Base-by-base conservation (phyloP, 177 flowering plant species). In the Tripterygium wilfordii region DNA sequence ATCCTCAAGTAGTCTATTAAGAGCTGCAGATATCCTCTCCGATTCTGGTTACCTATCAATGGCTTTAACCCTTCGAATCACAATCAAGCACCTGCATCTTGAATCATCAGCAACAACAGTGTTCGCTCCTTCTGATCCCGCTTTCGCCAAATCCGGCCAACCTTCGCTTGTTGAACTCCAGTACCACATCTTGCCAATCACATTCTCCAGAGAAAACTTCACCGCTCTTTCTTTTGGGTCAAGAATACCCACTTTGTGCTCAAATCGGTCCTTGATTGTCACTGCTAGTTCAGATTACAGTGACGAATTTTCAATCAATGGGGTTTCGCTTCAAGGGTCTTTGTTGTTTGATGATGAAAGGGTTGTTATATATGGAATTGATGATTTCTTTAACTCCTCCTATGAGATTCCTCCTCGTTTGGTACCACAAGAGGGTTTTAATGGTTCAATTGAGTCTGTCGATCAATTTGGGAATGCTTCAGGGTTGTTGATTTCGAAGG, bases 101-200 rank as follows among this genome's bases (percentile, higher is more conserved):
- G 39, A 58, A 24, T 42, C 50, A 6, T 30, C 26, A 3, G n/a
- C 24, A 2, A 18, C 35, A 13, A 63, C 68, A 42, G 36, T 63
- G 9, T 63, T 63, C 48, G 54, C 58, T n/a, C 68, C 68, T 10
- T 43, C 59, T 1, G 68, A 63, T 32, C 3, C 12, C 8, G 58
- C 63, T 12, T 63, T 63, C 16, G 3, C 13, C 8, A 40, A 18
- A 31, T 36, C 32, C 8, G 62, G 59, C 1, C 59, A 53, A 10
- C 58, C 45, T 1, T 45, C 63, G 15, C 48, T 64, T 22, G 18
- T n/a, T 19, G 37, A 43, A 2, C 51, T 64, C 16, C 59, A 24
- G 10, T 54, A 38, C 47, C 63, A 64, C 56, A 22, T 54, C 14
- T 49, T 53, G 1, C 68, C 68, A 0, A 1, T 14, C 0, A 23